Evolutionary conservation across 1,284 basidiomycete genomes (phyloP).

Genomic region (Pseudozyma sp.): DNA sequence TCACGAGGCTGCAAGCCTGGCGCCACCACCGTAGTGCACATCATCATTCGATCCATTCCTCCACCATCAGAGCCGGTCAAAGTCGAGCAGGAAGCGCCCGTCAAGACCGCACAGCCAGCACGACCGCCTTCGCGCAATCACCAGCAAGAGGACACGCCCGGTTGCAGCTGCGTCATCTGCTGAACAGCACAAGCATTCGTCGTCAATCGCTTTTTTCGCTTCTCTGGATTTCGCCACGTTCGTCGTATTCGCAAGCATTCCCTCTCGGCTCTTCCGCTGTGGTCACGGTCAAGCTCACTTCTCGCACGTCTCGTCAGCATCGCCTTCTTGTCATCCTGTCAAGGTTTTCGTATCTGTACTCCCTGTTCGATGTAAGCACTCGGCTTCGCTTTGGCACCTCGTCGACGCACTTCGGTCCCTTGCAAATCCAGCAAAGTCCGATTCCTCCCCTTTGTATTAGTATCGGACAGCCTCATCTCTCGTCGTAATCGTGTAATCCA

Average conservation of each 20-base stretch:
- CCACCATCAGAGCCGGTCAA: conserved; percentile 37
- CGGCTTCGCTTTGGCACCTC: background rate
- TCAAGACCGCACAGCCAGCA: conserved; percentile 7
- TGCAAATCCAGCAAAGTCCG: background rate
- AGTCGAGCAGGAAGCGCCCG: conserved; percentile 22
- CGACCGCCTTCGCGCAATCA: conserved; percentile 3
- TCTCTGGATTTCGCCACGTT: background rate
- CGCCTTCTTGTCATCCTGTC: background rate
- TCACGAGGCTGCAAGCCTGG: conserved; percentile 36
- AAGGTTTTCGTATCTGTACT: background rate
- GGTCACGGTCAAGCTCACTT: background rate
- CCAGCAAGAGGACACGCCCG: conserved; percentile 20
- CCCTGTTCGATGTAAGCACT: background rate
- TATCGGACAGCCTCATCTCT: background rate
- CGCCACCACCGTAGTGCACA: conserved; percentile 35
- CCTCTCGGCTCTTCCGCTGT: background rate
- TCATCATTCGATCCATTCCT: conserved; percentile 29
- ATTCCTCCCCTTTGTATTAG: conserved; percentile 2
- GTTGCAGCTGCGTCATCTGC: conserved; percentile 48
- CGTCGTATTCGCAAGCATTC: conserved; percentile 1
- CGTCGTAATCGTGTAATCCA: background rate
- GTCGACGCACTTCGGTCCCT: too few species aligned
- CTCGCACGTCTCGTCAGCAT: background rate
- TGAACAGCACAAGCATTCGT: conserved; percentile 1
- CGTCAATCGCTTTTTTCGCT: background rate